Evolutionary conservation across 2,329 filamentous ascomycete species (phyloP), one percentile per base, ranked within the genome.

Genomic region (Lasiodiplodia theobromae): DNA sequence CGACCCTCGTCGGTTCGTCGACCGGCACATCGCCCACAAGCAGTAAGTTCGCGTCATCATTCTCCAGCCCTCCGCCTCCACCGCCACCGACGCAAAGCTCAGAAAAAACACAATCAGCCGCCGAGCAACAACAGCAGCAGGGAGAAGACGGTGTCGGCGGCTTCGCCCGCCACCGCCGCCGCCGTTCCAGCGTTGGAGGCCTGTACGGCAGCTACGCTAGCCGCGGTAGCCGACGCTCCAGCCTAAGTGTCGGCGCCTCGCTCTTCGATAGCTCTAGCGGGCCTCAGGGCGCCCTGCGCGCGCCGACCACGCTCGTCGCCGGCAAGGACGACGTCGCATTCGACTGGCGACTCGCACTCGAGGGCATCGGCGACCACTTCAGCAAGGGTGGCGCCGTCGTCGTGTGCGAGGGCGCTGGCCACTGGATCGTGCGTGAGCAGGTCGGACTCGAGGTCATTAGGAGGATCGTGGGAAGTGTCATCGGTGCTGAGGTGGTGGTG

Each of bases 281-380:
- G 0, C 81, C 81, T 2, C 72, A 77, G 12, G 86, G 85, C 3
- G 76, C 80, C 3, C 75, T 89, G 25, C 84, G 83, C 69, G 85
- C 84, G 12, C 83, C 82, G 21, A 79, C 84, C 16, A 88, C 86
- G 6, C 74, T 88, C 21, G 70, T 89, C 51, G 86, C 86, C 78
- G 87, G 86, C 2, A 76, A 83, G 71, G 73, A 80, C 25, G 87
- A 89, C 72, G 73, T 78, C 12, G 86, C 86, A 6, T 80, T 88
- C 47, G 82, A 86, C 62, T 76, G 75, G 52, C 75, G 78, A 14
- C 75, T 89, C 34, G 82, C 80, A 31, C 74, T 88, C 31, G 84
- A 86, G 65, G 86, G 86, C 0, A 82, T 88, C 28, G 79, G 79
- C 1, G 84, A 86, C 65, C 87, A 85, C 70, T 79, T 88, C 21